phyloP scores from a whole-genome alignment of 352 stramenopile genomes.

The Achlya hypogyna region DNA sequence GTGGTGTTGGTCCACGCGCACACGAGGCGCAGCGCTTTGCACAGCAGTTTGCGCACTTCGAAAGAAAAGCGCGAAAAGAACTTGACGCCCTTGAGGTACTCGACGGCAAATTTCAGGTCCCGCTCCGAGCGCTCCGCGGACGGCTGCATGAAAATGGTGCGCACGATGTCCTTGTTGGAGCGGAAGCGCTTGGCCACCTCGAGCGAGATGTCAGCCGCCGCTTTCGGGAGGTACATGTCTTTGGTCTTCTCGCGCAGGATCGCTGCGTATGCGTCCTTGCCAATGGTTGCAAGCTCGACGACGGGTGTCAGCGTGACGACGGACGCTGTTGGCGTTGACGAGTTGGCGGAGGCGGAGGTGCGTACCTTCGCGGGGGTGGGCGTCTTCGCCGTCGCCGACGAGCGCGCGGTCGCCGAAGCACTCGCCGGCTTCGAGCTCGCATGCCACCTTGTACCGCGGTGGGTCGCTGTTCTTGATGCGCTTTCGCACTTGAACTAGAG shows the following conservation, averaged over 20 bases:
- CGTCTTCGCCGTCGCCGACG: constrained; percentile 37
- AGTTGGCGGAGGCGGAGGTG: not conserved
- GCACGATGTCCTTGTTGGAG: constrained; percentile 81
- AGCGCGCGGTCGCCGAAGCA: constrained; percentile 72
- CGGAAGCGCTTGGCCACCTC: constrained; percentile 70
- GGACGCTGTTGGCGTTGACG: not conserved
- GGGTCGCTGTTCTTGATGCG: constrained; percentile 19
- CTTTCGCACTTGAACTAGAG: constrained; percentile 42
- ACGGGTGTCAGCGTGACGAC: not conserved
- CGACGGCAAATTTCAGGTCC: constrained; percentile 76
- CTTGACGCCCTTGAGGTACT: constrained; percentile 81
- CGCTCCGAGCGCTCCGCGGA: constrained; percentile 64
- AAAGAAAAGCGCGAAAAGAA: constrained; percentile 82
- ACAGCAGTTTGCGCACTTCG: constrained; percentile 77
- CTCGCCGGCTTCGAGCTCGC: constrained; percentile 42
- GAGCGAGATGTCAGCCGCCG: constrained; percentile 35
- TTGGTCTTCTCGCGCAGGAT: constrained; percentile 41
- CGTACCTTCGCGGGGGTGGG: constrained; percentile 39
- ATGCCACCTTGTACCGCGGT: constrained; percentile 28
- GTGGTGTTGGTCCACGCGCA: constrained; percentile 70
- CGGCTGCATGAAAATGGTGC: constrained; percentile 71
- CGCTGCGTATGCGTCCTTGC: constrained; percentile 38
- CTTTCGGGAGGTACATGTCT: constrained; percentile 57
- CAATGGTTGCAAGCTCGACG: constrained; percentile 10
- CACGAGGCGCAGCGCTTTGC: constrained; percentile 71